Conservation (phyloP, 768 basidiomycete species). For the Amanita phalloides region DNA sequence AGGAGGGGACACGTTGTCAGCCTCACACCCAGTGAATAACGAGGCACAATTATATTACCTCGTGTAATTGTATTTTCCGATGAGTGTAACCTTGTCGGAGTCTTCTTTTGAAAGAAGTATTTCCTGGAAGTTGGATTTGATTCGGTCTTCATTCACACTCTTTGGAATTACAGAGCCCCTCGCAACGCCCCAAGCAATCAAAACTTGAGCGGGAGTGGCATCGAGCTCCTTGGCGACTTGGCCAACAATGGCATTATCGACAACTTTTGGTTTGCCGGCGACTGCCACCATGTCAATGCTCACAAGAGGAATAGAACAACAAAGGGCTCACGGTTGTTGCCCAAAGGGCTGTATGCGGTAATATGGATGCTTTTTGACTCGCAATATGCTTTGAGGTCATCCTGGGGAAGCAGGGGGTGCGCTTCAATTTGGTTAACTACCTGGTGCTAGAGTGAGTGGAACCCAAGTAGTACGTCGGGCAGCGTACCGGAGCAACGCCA, state of each 20-base stretch:
- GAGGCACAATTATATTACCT: slow-evolving; percentile 17
- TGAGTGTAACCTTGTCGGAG: slow-evolving; percentile 43
- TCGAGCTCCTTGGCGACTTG: slow-evolving; percentile 52
- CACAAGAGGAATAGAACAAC: neutral
- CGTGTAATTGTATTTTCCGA: slow-evolving; percentile 37
- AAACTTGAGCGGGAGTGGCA: slow-evolving; percentile 69
- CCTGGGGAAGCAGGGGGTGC: slow-evolving; percentile 72
- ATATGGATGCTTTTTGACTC: slow-evolving; percentile 62
- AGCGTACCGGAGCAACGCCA: slow-evolving; percentile 57
- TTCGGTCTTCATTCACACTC: slow-evolving; percentile 61
- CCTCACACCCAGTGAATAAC: neutral
- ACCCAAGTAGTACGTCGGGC: neutral
- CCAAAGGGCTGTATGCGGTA: slow-evolving; percentile 59
- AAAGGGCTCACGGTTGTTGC: slow-evolving; percentile 60
- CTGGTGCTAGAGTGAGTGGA: slow-evolving; percentile 17
- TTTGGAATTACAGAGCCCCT: slow-evolving; percentile 84
- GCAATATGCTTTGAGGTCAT: slow-evolving; percentile 61
- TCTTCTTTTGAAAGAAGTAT: slow-evolving; percentile 57
- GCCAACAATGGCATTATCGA: slow-evolving; percentile 51
- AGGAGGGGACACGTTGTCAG: neutral
- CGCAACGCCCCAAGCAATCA: slow-evolving; percentile 70
- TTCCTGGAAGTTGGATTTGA: slow-evolving; percentile 71
- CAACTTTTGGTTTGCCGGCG: slow-evolving; percentile 51
- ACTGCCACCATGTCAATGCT: slow-evolving; percentile 22
- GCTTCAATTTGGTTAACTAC: slow-evolving; percentile 74